These are phyloP conservation scores for Podospora didyma DNA, from an alignment of 495 filamentous ascomycete genomes.

Conservation along the genomic window DNA sequence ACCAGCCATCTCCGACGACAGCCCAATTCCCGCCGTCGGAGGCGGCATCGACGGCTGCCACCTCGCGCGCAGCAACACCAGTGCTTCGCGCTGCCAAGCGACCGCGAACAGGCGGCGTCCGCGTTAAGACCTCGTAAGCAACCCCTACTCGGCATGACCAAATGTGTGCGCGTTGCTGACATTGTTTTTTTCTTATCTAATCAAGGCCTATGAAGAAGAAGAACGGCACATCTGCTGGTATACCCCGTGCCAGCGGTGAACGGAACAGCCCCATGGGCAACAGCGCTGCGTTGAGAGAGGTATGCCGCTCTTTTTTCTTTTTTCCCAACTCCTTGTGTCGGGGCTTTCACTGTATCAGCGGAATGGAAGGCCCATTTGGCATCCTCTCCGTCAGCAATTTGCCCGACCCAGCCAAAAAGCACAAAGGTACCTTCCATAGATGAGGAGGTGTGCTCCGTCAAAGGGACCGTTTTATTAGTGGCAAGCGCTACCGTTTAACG, in stretches of 20 bases:
- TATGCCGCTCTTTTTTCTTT: slow-evolving; percentile 27
- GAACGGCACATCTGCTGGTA: slow-evolving; percentile 42
- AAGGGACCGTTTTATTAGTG: slow-evolving; percentile 18
- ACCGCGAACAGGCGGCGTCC: slow-evolving; percentile 51
- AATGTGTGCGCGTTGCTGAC: too few relatives aligned
- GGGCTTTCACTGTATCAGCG: too few relatives aligned
- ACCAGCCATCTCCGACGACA: slow-evolving; percentile 42
- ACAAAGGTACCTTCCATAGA: too few relatives aligned
- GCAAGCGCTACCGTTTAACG: slow-evolving; percentile 10
- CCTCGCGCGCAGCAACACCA: slow-evolving; percentile 56
- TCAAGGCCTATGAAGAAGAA: slow-evolving; percentile 55
- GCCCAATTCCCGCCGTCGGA: slow-evolving; percentile 34
- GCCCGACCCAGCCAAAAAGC: too few relatives aligned
- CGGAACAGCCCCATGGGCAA: slow-evolving; percentile 45
- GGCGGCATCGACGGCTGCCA: slow-evolving; percentile 39
- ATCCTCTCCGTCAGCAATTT: too few relatives aligned
- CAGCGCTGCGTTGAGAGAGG: slow-evolving; percentile 38
- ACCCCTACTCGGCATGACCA: too few relatives aligned
- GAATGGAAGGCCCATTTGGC: too few relatives aligned
- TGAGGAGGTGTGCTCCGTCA: too few relatives aligned
- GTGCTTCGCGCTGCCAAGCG: slow-evolving; percentile 51
- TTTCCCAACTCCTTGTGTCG: too few relatives aligned
- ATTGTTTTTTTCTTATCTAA: slow-evolving; percentile 8
- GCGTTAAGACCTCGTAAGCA: slow-evolving; percentile 71
- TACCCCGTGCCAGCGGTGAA: slow-evolving; percentile 48